Percentiles rank a stretch among this genome's conserved stretches.
Conservation (phyloP, 345 rosid genomes). For the Euphorbia tirucalli region DNA sequence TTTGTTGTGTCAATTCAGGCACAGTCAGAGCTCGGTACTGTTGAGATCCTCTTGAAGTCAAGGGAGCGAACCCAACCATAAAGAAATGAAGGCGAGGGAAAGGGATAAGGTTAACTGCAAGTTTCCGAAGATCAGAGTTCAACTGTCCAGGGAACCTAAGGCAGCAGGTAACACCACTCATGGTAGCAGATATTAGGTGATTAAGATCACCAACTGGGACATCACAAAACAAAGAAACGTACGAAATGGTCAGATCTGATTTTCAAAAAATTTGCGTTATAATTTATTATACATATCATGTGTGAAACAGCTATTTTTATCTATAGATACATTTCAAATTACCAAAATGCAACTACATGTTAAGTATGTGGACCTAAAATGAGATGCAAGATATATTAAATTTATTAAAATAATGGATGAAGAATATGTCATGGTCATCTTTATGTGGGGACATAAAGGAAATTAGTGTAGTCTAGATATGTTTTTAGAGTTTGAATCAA, state of each 20-base stretch:
- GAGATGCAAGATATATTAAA: neutral
- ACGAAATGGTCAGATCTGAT: neutral
- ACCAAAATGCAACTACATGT: neutral
- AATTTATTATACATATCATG: neutral
- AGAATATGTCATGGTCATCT: neutral
- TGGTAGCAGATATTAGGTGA: conserved; percentile 30
- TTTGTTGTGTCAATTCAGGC: conserved; percentile 29
- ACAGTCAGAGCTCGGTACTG: conserved; percentile 28
- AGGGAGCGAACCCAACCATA: conserved; percentile 29
- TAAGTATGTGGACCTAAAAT: neutral
- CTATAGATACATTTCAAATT: neutral
- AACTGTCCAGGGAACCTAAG: conserved; percentile 30
- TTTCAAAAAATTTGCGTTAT: neutral
- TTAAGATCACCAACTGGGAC: conserved; percentile 29
- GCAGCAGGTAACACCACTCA: conserved; percentile 31
- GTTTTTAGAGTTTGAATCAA: neutral
- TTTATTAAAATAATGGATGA: neutral
- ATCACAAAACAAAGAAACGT: neutral
- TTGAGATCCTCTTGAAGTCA: conserved; percentile 30
- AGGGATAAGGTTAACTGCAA: conserved; percentile 29
- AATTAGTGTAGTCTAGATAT: neutral
- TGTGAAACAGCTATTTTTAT: neutral
- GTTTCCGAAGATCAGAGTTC: conserved; percentile 29
- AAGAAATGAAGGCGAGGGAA: conserved; percentile 31
- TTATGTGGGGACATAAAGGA: conserved; percentile 6